Base-by-base conservation (phyloP, 2,329 filamentous ascomycete species). In the Claviceps cyperi region DNA sequence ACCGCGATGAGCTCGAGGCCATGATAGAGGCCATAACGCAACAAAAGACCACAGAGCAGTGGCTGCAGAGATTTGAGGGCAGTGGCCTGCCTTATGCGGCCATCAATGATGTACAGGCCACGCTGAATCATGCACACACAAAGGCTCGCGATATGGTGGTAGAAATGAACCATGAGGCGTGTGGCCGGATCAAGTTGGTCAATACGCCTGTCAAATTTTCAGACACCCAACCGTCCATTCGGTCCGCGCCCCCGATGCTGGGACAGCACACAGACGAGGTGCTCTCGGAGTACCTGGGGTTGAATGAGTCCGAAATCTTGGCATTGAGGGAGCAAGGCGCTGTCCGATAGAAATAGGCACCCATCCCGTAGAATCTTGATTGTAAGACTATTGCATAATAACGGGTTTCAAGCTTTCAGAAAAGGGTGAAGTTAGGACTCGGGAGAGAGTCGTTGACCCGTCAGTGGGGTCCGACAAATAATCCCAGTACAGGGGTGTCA, bases 131-230 rank as follows among this genome's bases (percentile, higher is more conserved):
- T 62, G 77, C 83, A 54, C 92, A 98, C 66, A 88, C 88, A 69
- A 72, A 69, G 69, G 90, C 90, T 21, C 78, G 92, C 51, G 77
- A 83, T 52, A 98, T 98, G 92, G 84, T 98, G 1, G 79, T 86
- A 14, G 84, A 95, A 62, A 72, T 96, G 43, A 78, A 95, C 0
- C 92, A 98, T 62, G 78, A 78, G 5, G 72, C 75, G 7, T 97
- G 91, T 64, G 92, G 92, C 0, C 77, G 83, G 0, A 83, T 98
- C 55, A 90, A 89, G 67, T 71, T 98, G 61, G 84, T 98, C 49
- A 96, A 94, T 60, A 94, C 89, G 0, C 92, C 92, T 0, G 83
- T 98, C 52, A 98, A 98, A 65, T 94, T 89, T 65, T 95, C 89
- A 5, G 81, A 90, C 57, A 85, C 84, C 24, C 81, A 77, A 57